phyloP scores from a whole-genome alignment of 306 rosid genomes.

The Crotalaria pallida region DNA sequence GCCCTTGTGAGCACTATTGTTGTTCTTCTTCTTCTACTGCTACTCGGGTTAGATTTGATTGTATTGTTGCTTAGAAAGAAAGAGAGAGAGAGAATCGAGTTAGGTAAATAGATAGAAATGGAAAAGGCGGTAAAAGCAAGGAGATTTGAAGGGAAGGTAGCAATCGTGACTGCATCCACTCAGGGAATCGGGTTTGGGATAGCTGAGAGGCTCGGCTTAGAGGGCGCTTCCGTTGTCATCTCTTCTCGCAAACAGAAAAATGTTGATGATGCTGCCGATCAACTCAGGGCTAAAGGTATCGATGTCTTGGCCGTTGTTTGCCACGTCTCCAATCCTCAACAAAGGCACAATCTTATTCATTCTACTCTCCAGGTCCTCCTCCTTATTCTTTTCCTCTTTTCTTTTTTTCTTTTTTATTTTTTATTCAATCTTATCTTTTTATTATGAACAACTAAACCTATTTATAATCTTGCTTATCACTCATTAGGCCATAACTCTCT shows the following conservation, averaged over 20 bases:
- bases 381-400: too few species aligned
- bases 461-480: background rate
- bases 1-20: too few species aligned
- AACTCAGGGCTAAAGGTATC: conserved; percentile 68
- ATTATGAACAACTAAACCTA: too few species aligned
- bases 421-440: too few species aligned
- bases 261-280: conserved; percentile 78
- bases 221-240: conserved; percentile 83
- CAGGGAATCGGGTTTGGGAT: conserved; percentile 90
- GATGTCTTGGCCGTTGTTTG: conserved; percentile 71
- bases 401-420: too few species aligned
- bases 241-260: conserved; percentile 94
- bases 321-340: conserved; percentile 75
- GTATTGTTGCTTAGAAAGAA: too few species aligned
- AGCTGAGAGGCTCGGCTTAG: conserved; percentile 83
- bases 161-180: conserved; percentile 87
- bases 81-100: too few species aligned
- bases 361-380: conserved; percentile 82
- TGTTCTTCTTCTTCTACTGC: too few species aligned
- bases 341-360: conserved; percentile 69
- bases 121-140: conserved; percentile 37
- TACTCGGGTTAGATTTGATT: too few species aligned
- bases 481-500: background rate
- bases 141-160: conserved; percentile 77
- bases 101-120: too few species aligned